phyloP scores from a whole-genome alignment of 2,329 filamentous ascomycete genomes.

The Fusarium sacchari region DNA sequence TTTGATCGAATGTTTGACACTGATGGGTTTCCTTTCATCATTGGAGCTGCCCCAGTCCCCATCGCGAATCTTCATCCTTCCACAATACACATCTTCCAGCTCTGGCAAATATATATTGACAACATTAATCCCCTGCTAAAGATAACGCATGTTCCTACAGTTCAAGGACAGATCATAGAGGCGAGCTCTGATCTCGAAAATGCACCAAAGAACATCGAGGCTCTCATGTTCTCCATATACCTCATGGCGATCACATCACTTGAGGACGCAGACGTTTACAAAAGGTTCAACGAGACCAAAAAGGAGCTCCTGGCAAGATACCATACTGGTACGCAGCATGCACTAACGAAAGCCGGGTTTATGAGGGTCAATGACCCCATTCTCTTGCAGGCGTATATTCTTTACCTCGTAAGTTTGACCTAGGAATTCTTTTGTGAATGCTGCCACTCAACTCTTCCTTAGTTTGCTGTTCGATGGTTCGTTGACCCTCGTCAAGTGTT shows the following conservation, averaged over 20 bases:
- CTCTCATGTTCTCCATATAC: slow-evolving; percentile 75
- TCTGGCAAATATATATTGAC: slow-evolving; percentile 76
- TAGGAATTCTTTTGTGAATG: neutral
- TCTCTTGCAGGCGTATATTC: slow-evolving; percentile 72
- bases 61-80: slow-evolving; percentile 63
- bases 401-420: slow-evolving; percentile 68
- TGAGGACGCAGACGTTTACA: slow-evolving; percentile 64
- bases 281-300: slow-evolving; percentile 65
- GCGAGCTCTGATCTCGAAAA: slow-evolving; percentile 65
- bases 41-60: slow-evolving; percentile 56
- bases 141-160: slow-evolving; percentile 72
- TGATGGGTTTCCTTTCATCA: slow-evolving; percentile 67
- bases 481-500: slow-evolving; percentile 65
- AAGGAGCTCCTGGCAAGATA: slow-evolving; percentile 61
- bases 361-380: slow-evolving; percentile 73
- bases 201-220: slow-evolving; percentile 67
- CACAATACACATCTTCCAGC: slow-evolving; percentile 68
- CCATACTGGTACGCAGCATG: slow-evolving; percentile 69
- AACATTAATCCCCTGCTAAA: slow-evolving; percentile 77
- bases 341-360: slow-evolving; percentile 73
- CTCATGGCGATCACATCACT: slow-evolving; percentile 68
- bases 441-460: neutral
- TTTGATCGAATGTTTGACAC: slow-evolving; percentile 69
- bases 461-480: slow-evolving; percentile 62
- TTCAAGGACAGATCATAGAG: slow-evolving; percentile 72